A percentile compares a stretch with the other conserved stretches of the same genome.
Evolutionary conservation across 1,139 yeast species (phyloP).

Genomic region (Blastobotrys serpentis): DNA sequence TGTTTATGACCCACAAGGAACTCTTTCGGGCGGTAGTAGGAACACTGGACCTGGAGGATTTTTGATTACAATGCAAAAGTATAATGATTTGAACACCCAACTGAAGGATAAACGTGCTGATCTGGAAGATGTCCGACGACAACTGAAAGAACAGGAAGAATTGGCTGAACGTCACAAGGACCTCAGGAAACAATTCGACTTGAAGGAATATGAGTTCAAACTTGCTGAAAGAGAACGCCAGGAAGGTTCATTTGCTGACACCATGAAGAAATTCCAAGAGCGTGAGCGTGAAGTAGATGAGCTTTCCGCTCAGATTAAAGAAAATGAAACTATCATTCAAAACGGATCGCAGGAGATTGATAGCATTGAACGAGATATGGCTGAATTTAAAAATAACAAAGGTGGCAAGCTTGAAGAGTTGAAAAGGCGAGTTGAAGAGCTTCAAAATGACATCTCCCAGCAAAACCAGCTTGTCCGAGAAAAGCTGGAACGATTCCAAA

Average conservation of each 20-base stretch:
- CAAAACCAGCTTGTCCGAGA: constrained; percentile 48
- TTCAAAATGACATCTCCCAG: constrained; percentile 26
- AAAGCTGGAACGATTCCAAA: constrained; percentile 58
- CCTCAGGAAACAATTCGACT: constrained; percentile 62
- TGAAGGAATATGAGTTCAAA: constrained; percentile 66
- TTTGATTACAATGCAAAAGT: constrained; percentile 65
- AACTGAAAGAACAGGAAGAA: constrained; percentile 48
- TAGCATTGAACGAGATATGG: constrained; percentile 70
- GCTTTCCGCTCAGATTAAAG: constrained; percentile 44
- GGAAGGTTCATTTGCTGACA: constrained; percentile 56
- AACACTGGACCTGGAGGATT: constrained; percentile 46
- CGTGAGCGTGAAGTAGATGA: constrained; percentile 51
- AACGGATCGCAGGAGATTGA: constrained; percentile 47
- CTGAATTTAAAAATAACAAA: constrained; percentile 77
- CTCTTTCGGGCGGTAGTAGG: constrained; percentile 92
- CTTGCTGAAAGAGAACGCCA: constrained; percentile 60
- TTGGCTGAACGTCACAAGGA: constrained; percentile 54
- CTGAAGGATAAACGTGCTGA: constrained; percentile 45
- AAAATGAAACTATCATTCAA: constrained; percentile 38
- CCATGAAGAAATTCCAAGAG: constrained; percentile 51
- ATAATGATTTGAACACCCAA: constrained; percentile 50
- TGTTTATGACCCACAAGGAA: constrained; percentile 93
- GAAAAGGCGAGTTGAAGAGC: constrained; percentile 37
- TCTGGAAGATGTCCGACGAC: constrained; percentile 44
- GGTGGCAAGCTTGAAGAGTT: constrained; percentile 75